Evolutionary conservation across 1,284 basidiomycete species (phyloP).

Genomic region (Puccinia hordei): DNA sequence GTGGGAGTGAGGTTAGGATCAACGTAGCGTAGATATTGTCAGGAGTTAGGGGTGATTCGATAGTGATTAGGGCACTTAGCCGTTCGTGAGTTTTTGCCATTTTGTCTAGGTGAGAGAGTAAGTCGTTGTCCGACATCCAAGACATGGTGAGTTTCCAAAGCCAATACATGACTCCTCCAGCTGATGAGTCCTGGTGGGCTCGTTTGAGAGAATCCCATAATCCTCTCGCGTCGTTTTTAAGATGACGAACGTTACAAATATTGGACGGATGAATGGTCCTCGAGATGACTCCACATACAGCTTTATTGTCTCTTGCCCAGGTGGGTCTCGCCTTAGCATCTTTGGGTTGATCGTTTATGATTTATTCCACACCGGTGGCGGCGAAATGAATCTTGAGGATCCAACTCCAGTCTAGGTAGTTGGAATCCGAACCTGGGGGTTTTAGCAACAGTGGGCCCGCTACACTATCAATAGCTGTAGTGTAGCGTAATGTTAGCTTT

Average conservation of each 20-base stretch:
- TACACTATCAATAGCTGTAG: no score
- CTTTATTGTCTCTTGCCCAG: constrained; percentile 16
- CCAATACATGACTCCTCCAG: background rate
- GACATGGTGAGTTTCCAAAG: background rate
- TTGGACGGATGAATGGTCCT: background rate
- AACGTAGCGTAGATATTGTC: background rate
- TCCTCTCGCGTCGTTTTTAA: background rate
- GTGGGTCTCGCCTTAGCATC: background rate
- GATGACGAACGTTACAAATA: background rate
- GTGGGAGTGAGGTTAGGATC: constrained; percentile 4
- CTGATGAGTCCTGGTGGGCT: constrained; percentile 6
- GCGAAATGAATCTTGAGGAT: background rate
- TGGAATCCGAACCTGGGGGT: background rate
- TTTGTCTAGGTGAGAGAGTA: background rate
- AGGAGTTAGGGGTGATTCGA: background rate
- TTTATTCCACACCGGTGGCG: background rate
- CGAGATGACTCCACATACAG: background rate
- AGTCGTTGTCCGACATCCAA: background rate
- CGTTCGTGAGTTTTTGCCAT: background rate
- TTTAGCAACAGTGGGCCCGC: no score
- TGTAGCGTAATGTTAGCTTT: no score
- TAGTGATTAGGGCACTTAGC: background rate
- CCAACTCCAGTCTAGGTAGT: constrained; percentile 19
- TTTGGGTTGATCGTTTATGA: background rate
- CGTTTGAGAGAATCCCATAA: background rate